Conservation (phyloP, 108 stramenopile species). For the Pelagomonas calceolata region DNA sequence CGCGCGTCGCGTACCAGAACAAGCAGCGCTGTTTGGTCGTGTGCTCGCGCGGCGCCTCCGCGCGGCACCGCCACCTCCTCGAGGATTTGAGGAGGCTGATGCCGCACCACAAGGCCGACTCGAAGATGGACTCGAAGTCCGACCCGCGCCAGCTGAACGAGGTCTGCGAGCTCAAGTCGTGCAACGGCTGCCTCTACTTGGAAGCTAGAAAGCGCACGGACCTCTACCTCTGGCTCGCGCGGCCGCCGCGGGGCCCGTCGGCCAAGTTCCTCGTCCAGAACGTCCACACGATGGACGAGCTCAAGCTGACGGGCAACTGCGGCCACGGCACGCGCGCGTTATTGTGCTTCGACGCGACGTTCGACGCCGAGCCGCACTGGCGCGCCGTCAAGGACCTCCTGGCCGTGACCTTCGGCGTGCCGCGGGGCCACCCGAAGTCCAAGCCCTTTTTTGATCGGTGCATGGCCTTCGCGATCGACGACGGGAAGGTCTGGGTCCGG, state of each 20-base stretch:
- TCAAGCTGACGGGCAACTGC: constrained; percentile 92
- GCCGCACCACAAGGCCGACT: constrained; percentile 95
- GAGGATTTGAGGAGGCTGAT: constrained; percentile 86
- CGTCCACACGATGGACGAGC: constrained; percentile 99
- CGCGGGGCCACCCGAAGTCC: constrained; percentile 92
- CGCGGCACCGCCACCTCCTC: constrained; percentile 86
- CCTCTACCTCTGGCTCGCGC: constrained; percentile 85
- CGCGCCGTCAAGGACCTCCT: constrained; percentile 82
- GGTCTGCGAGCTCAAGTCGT: constrained; percentile 84
- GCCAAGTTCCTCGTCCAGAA: constrained; percentile 90
- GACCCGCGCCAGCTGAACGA: constrained; percentile 71
- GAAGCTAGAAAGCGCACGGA: constrained; percentile 92
- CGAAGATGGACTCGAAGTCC: constrained; percentile 65
- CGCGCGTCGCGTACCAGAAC: constrained; percentile 76
- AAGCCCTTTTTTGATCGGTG: constrained; percentile 97
- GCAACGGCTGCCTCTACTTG: constrained; percentile 82
- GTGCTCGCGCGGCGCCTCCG: constrained; percentile 85
- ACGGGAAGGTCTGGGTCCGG: constrained; percentile 95
- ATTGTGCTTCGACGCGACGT: constrained; percentile 79
- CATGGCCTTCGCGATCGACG: constrained; percentile 85
- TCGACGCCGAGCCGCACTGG: constrained; percentile 48
- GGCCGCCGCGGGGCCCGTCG: constrained; percentile 70
- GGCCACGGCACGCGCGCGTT: constrained; percentile 88
- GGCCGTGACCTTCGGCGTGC: constrained; percentile 86
- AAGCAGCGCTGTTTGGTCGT: constrained; percentile 91